phyloP scores from a whole-genome alignment of 2,329 filamentous ascomycete species.

The Xylaria sp. region DNA sequence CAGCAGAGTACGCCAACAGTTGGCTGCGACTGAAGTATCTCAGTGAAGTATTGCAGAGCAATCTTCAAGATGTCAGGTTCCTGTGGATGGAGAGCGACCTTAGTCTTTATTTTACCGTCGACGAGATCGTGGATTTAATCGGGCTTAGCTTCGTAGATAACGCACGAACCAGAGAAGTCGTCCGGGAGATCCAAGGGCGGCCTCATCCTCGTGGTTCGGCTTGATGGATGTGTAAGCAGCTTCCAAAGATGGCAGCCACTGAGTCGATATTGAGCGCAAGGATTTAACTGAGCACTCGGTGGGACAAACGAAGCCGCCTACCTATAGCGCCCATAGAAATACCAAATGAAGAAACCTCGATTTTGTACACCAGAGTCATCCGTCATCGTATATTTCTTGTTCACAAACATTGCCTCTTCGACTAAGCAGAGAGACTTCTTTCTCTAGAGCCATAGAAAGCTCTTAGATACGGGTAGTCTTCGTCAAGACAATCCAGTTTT shows the following conservation, averaged over 20 bases:
- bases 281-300: neutral
- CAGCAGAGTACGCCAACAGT: slow-evolving; percentile 67
- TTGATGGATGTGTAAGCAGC: slow-evolving; percentile 3
- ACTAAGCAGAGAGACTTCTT: neutral
- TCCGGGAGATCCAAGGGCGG: slow-evolving; percentile 66
- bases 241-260: neutral
- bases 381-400: neutral
- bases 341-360: neutral
- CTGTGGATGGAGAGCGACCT: slow-evolving; percentile 74
- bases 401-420: neutral
- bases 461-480: neutral
- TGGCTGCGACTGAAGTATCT: slow-evolving; percentile 74
- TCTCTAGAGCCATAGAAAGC: neutral
- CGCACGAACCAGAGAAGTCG: slow-evolving; percentile 64
- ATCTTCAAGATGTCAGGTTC: slow-evolving; percentile 70
- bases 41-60: slow-evolving; percentile 72
- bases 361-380: neutral
- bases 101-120: slow-evolving; percentile 68
- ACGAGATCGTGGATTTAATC: slow-evolving; percentile 71
- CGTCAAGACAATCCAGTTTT: neutral
- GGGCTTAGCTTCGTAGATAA: slow-evolving; percentile 73
- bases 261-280: neutral
- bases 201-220: slow-evolving; percentile 52
- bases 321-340: neutral
- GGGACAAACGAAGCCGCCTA: neutral